Percentiles rank a stretch among this genome's conserved stretches.
Evolutionary conservation across 805 yeast genomes (phyloP).

Genomic region (Zygosaccharomyces bisporus): DNA sequence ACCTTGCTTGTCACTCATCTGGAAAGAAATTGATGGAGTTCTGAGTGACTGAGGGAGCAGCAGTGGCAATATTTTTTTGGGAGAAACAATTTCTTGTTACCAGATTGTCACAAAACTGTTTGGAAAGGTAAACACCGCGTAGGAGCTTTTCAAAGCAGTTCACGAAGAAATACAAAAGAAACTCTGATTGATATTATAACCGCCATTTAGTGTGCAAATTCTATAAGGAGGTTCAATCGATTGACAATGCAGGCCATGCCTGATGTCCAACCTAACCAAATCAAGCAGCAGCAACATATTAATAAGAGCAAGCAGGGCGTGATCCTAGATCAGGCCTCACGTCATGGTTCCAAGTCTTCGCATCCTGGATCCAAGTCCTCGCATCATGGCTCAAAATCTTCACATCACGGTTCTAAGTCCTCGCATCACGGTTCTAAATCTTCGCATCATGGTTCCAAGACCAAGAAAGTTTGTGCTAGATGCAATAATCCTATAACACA

Average conservation of each 20-base stretch:
- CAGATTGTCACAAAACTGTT: not conserved
- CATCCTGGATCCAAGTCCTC: not conserved
- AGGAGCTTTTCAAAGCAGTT: slow-evolving; percentile 1
- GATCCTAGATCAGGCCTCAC: no score
- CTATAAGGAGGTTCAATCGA: not conserved
- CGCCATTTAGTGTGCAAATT: not conserved
- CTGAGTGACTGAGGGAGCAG: slow-evolving; percentile 1
- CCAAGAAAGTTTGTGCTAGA: slow-evolving; percentile 44
- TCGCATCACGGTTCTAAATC: not conserved
- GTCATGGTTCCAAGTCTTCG: not conserved
- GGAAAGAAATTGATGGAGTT: slow-evolving; percentile 1
- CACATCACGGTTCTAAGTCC: not conserved
- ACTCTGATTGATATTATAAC: not conserved
- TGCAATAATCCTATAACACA: slow-evolving; percentile 56
- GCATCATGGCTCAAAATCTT: not conserved
- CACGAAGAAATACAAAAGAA: not conserved
- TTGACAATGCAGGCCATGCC: slow-evolving; percentile 7
- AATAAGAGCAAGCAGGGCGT: slow-evolving; percentile 4
- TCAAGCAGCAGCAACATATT: slow-evolving; percentile 1
- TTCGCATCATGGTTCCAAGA: slow-evolving; percentile 9
- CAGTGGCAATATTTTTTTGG: not conserved
- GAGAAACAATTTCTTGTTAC: not conserved
- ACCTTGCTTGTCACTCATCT: not conserved
- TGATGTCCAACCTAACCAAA: slow-evolving; percentile 5
- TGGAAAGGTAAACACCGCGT: slow-evolving; percentile 3